phyloP scores from a whole-genome alignment of 2,329 filamentous ascomycete genomes.

The Pseudogymnoascus sp. region DNA sequence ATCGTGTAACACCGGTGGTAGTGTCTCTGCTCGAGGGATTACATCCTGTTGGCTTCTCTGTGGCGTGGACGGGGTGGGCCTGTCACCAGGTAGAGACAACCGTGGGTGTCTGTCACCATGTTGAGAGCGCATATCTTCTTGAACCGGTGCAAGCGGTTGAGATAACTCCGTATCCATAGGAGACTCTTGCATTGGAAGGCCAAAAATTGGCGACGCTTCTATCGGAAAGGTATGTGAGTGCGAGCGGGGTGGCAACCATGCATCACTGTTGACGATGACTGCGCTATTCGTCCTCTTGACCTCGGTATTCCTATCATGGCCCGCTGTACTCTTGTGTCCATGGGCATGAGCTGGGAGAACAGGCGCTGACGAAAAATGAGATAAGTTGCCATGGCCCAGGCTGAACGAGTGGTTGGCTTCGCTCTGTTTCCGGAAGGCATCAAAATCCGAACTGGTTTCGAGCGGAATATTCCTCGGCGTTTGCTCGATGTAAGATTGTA shows the following conservation, averaged over 20 bases:
- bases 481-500: constrained; percentile 61
- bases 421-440: constrained; percentile 68
- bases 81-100: constrained; percentile 46
- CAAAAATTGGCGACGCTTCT: constrained; percentile 29
- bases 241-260: background rate
- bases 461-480: constrained; percentile 63
- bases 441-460: constrained; percentile 74
- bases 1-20: constrained; percentile 44
- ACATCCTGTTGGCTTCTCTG: constrained; percentile 21
- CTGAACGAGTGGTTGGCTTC: constrained; percentile 54
- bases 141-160: constrained; percentile 17
- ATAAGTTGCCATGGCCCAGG: constrained; percentile 35
- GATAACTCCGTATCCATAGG: constrained; percentile 37
- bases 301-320: background rate
- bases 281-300: background rate
- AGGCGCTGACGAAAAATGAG: constrained; percentile 38
- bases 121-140: constrained; percentile 23
- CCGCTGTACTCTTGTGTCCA: constrained; percentile 8
- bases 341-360: background rate
- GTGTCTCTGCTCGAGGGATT: constrained; percentile 40
- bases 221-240: constrained; percentile 4
- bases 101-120: constrained; percentile 47
- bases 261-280: background rate
- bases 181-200: constrained; percentile 41
- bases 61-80: constrained; percentile 35